Base-by-base conservation (phyloP, 345 rosid genomes). In the Cochlearia excelsa region DNA sequence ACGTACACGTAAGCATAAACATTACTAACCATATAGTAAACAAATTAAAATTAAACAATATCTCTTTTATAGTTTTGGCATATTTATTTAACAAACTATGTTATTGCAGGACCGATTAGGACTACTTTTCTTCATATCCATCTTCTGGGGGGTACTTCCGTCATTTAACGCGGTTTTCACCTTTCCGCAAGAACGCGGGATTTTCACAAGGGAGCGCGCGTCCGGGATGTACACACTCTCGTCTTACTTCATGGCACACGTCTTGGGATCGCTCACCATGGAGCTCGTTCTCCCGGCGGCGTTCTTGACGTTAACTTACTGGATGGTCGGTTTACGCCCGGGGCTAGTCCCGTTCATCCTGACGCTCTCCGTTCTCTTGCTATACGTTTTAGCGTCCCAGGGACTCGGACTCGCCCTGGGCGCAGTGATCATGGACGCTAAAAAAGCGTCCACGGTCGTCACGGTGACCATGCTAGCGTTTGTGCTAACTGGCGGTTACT, bases 71-170 rank as follows among this genome's bases (percentile, higher is more conserved):
- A 4, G 8, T 3, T 50, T 31, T 42, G 47, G 59, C 1, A 4
- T 54, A n/a, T 59, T 27, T 35, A 1, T 30, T 67, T 43, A 51
- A 26, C 29, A 16, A 16, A 33, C 1, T 50, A 35, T 29, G 9
- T 62, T 52, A 7, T 45, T 31, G 49, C 94, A 85, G 62, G 99
- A 93, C 42, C 90, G 95, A 29, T 66, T 88, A 3, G 98, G 98
- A 9, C 82, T 91, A 66, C 88, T 92, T 38, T 92, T 82, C 76
- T 92, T 81, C 79, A 77, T 84, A 27, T 75, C 93, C 9, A 84
- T 92, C 67, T 92, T 92, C 48, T 92, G 98, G 96, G 98, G 98
- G 0, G 98, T 92, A 16, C 75, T 88, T 70, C 98, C 98, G 0
- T 84, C 98, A 9, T 88, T 84, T 54, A 92, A 82, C 30, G 75